Evolutionary conservation across 441 rosid genomes (phyloP), one percentile per base, ranked within the genome.

Genomic region (Geranium incanum): DNA sequence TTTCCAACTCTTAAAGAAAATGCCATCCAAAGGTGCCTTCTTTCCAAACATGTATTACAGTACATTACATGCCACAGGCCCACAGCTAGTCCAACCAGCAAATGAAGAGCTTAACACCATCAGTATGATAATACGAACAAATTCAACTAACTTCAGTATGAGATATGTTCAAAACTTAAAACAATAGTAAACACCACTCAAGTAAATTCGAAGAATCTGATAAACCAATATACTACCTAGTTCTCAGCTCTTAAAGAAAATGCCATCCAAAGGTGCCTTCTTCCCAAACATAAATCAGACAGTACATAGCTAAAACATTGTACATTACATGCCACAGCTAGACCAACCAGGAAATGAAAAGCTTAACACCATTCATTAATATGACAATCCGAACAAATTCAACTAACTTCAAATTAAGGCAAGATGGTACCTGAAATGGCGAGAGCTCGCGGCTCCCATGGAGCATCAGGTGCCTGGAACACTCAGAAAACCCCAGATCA

Each of bases 401-500:
- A 41, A 12, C 45, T 39, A 39, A 39, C 8, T 39, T 39, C 7
- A 39, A 8, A 39, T 39, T 39, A 39, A 39, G 3, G 13, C 55
- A 48, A 9, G 11, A 9, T 48, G 18, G 55, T 83, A 93, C 98
- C 97, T 89, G 86, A 55, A 86, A 89, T 0, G 87, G 74, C 19
- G 92, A 78, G 80, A 89, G 83, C 48, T 89, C 87, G 3, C 95
- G 88, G 36, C 81, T 91, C 5, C 96, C 96, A 75, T 85, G 89
- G 66, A 93, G 84, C 60, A 93, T 74, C 50, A 91, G 85, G 60
- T 85, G 92, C 75, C 81, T 87, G 0, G 85, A 85, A 71, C 95
- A 91, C 4, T 88, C 95, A 2, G 83, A 75, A 72, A 87, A 89
- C 6, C 89, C 91, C 66, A 93, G 78, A 81, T 91, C 97, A 80